These are phyloP conservation scores for Eucalyptus curtisii DNA, from an alignment of 345 rosid species.

Conservation along the genomic window DNA sequence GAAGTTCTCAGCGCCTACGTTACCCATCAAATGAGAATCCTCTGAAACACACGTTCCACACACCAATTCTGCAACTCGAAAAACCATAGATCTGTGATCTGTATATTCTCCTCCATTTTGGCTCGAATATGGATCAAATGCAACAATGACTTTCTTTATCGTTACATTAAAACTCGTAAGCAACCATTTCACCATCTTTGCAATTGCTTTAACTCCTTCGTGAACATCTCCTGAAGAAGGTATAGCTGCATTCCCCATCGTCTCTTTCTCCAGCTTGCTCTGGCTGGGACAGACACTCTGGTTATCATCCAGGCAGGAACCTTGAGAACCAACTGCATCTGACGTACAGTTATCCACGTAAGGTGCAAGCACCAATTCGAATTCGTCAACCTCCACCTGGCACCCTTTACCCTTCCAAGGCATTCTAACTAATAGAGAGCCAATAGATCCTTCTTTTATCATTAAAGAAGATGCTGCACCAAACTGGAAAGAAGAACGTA, in stretches of 20 bases:
- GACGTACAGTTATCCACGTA: slow-evolving; percentile 10
- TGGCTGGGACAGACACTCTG: slow-evolving; percentile 3
- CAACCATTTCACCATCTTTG: slow-evolving; percentile 89
- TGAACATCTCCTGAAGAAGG: slow-evolving; percentile 55
- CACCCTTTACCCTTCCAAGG: slow-evolving; percentile 81
- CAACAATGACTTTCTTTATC: slow-evolving; percentile 64
- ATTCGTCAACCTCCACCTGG: slow-evolving; percentile 79
- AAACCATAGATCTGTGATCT: slow-evolving; percentile 35
- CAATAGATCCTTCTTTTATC: slow-evolving; percentile 88
- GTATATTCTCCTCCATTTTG: slow-evolving; percentile 12
- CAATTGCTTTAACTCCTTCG: slow-evolving; percentile 95
- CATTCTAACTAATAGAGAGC: slow-evolving; percentile 67
- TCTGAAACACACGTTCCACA: slow-evolving; percentile 74
- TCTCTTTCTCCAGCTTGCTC: slow-evolving; percentile 25
- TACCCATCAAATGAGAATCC: slow-evolving; percentile 15
- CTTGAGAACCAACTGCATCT: slow-evolving; percentile 12
- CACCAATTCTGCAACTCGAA: slow-evolving; percentile 54
- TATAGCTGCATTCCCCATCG: slow-evolving; percentile 12
- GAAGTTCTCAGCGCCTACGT: slow-evolving; percentile 30
- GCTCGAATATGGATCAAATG: slow-evolving; percentile 51
- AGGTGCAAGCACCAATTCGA: slow-evolving; percentile 76
- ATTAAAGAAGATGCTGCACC: slow-evolving; percentile 38
- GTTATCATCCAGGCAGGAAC: slow-evolving; percentile 15
- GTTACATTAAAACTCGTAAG: slow-evolving; percentile 71
- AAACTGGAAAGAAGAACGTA: slow-evolving; percentile 20